These are phyloP conservation scores for Setaria viridis DNA, from an alignment of 202 grass and related monocot genomes.

Conservation along the genomic window DNA sequence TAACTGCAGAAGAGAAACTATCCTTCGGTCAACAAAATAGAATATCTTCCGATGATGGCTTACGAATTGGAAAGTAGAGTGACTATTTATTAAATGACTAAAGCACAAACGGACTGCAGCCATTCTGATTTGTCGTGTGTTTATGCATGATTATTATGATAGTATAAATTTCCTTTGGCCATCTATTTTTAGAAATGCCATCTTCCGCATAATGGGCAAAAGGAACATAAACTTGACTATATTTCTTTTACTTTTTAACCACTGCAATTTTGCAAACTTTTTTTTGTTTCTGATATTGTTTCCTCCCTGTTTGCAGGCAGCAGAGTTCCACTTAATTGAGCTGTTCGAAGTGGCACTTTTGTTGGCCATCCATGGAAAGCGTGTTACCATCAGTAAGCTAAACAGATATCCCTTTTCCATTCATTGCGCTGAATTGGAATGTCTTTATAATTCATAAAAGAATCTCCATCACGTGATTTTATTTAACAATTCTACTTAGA, in stretches of 20 bases:
- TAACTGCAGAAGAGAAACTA: too few relatives aligned
- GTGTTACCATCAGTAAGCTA: not conserved
- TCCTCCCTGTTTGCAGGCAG: not conserved
- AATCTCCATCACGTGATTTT: not conserved
- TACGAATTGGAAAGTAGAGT: too few relatives aligned
- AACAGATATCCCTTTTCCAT: not conserved
- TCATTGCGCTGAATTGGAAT: too few relatives aligned
- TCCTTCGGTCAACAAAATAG: too few relatives aligned
- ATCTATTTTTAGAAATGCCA: not conserved
- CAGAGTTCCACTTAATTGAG: not conserved
- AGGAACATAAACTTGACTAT: not conserved
- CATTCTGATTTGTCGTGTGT: not conserved
- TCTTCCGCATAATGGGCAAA: not conserved
- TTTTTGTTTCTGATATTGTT: not conserved
- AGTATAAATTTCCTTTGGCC: too few relatives aligned
- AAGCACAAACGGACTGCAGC: not conserved
- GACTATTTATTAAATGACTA: not conserved
- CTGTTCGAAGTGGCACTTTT: not conserved
- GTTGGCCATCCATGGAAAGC: not conserved
- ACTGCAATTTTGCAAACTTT: not conserved
- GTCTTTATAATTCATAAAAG: not conserved
- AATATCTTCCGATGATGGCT: too few relatives aligned
- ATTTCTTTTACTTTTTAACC: not conserved
- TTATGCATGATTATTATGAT: too few relatives aligned
- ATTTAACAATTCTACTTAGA: not conserved